These are phyloP conservation scores for Lachancea quebecensis DNA, from an alignment of 805 yeast species.

Conservation along the genomic window DNA sequence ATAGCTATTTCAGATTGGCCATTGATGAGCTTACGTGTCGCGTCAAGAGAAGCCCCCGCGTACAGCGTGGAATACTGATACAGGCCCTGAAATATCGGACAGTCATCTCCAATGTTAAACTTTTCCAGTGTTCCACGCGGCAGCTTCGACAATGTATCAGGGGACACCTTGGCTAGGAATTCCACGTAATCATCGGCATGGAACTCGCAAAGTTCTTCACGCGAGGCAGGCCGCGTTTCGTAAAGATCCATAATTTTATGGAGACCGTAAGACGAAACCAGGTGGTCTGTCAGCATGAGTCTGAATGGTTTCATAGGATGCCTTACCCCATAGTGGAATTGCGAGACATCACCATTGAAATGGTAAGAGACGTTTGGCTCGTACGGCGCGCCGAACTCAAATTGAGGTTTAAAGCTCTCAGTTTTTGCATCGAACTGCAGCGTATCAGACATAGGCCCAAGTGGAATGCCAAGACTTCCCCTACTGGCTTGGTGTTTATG, in stretches of 20 bases:
- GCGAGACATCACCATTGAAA: conserved; percentile 71
- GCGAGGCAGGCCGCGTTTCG: conserved; percentile 95
- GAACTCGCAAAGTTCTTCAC: conserved; percentile 96
- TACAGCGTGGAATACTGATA: conserved; percentile 71
- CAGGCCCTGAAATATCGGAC: conserved; percentile 76
- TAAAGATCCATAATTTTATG: conserved; percentile 96
- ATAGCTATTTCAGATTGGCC: conserved; percentile 88
- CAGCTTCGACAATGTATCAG: conserved; percentile 83
- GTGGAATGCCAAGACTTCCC: neutral
- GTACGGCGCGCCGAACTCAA: conserved; percentile 38
- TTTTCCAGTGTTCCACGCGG: conserved; percentile 77
- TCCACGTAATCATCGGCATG: conserved; percentile 97
- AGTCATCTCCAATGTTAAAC: conserved; percentile 95
- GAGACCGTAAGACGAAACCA: conserved; percentile 93
- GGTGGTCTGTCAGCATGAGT: conserved; percentile 96
- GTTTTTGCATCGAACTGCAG: conserved; percentile 39
- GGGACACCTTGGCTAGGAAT: conserved; percentile 82
- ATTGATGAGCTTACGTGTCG: conserved; percentile 72
- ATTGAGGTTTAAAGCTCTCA: conserved; percentile 38
- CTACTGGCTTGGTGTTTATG: no score
- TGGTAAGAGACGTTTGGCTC: conserved; percentile 76
- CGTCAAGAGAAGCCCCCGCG: conserved; percentile 89
- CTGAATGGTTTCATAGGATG: conserved; percentile 99
- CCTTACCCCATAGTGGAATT: conserved; percentile 82
- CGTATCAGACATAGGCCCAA: conserved; percentile 20